Evolutionary conservation across 345 rosid species (phyloP).

Genomic region (Gossypioides kirkii): DNA sequence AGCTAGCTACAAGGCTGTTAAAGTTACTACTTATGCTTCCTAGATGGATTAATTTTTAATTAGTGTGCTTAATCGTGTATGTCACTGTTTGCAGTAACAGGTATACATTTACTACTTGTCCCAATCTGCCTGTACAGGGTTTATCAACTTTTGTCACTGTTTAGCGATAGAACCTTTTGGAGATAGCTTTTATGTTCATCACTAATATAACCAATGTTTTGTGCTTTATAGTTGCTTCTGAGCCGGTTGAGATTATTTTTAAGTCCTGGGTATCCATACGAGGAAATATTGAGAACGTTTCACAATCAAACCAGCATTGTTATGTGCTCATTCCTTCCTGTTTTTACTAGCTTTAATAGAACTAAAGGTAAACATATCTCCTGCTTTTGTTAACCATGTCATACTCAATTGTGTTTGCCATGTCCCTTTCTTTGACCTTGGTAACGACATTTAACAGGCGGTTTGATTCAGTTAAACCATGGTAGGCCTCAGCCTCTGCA

Average conservation of each 20-base stretch:
- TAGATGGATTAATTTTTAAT: neutral
- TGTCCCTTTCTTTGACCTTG: conserved; percentile 14
- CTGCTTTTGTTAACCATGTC: neutral
- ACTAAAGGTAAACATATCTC: conserved; percentile 47
- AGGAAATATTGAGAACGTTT: conserved; percentile 81
- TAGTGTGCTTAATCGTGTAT: neutral
- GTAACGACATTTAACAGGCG: conserved; percentile 44
- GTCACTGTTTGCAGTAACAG: neutral
- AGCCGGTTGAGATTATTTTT: conserved; percentile 82
- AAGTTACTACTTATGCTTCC: neutral
- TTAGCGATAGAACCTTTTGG: neutral
- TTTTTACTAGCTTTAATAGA: conserved; percentile 61
- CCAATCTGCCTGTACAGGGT: neutral
- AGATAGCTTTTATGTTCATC: neutral
- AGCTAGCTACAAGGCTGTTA: neutral
- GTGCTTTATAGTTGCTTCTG: conserved; percentile 54
- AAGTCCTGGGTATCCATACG: conserved; percentile 91
- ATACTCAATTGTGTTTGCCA: neutral
- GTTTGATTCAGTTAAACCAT: conserved; percentile 81
- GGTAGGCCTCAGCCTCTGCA: conserved; percentile 98
- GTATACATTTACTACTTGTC: neutral
- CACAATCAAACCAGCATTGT: conserved; percentile 80
- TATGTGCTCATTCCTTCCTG: conserved; percentile 74
- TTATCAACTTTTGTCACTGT: neutral
- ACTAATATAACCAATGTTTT: neutral